These are phyloP conservation scores for Trichoderma sp. DNA, from an alignment of 2,329 filamentous ascomycete genomes.

Conservation along the genomic window DNA sequence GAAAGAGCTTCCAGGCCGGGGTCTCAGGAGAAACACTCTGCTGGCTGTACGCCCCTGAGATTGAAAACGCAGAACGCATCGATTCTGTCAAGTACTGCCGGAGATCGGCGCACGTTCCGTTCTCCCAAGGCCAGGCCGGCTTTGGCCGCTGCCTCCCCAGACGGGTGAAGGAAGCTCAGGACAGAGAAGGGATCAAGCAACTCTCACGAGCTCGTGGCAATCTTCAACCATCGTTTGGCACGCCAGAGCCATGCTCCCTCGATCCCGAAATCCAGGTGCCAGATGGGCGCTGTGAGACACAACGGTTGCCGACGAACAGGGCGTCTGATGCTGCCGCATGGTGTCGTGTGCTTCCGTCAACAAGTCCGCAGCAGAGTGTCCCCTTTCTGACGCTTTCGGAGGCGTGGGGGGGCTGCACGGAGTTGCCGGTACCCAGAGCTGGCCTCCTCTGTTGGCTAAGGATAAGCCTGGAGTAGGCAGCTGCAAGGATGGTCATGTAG, in stretches of 20 bases:
- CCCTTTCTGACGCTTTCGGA: slow-evolving; percentile 14
- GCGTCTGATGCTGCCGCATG: slow-evolving; percentile 17
- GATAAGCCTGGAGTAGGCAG: background rate
- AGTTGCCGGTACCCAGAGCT: slow-evolving; percentile 28
- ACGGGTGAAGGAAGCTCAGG: slow-evolving; percentile 22
- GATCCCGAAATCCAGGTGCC: slow-evolving; percentile 11
- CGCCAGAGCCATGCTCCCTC: background rate
- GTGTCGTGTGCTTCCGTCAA: slow-evolving; percentile 24
- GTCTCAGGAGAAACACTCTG: background rate
- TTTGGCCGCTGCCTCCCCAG: slow-evolving; percentile 16
- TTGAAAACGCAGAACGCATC: background rate
- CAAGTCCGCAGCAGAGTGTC: slow-evolving; percentile 7
- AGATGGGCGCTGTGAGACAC: slow-evolving; percentile 24
- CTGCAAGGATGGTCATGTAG: slow-evolving; percentile 11
- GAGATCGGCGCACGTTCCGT: slow-evolving; percentile 2
- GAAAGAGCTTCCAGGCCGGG: background rate
- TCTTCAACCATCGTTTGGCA: slow-evolving; percentile 1
- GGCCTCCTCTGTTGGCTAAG: background rate
- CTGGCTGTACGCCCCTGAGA: background rate
- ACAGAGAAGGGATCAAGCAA: slow-evolving; percentile 25
- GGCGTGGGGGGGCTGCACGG: slow-evolving; percentile 27
- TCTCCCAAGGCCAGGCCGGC: slow-evolving; percentile 8
- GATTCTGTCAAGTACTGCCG: background rate
- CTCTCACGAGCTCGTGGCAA: slow-evolving; percentile 14
- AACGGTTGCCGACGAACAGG: background rate